phyloP scores from a whole-genome alignment of 805 yeast genomes.

The Pichia thaimueangensis region DNA sequence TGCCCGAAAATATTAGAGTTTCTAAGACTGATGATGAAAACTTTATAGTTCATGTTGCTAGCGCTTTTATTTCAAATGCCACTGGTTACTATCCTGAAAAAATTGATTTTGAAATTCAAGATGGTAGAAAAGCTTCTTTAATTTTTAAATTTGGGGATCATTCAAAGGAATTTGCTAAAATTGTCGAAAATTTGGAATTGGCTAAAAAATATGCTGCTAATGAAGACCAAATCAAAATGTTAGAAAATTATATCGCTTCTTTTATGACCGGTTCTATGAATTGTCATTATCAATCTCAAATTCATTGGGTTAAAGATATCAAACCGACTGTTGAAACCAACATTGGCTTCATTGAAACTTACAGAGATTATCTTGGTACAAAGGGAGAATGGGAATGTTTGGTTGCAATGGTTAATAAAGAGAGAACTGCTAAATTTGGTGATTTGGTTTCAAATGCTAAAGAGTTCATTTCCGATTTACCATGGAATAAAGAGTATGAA shows the following conservation, averaged over 20 bases:
- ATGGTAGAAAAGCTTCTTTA: constrained; percentile 37
- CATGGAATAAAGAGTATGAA: constrained; percentile 74
- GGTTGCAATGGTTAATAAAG: constrained; percentile 85
- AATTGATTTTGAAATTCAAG: constrained; percentile 30
- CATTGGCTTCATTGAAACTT: constrained; percentile 88
- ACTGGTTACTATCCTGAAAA: constrained; percentile 53
- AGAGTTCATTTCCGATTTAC: constrained; percentile 56
- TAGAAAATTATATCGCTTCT: constrained; percentile 58
- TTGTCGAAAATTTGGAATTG: constrained; percentile 46
- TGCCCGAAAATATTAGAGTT: constrained; percentile 78
- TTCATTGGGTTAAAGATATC: constrained; percentile 80
- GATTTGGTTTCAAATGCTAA: constrained; percentile 62
- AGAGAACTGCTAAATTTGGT: constrained; percentile 75
- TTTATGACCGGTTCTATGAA: constrained; percentile 78
- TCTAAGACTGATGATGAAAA: constrained; percentile 43
- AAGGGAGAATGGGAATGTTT: constrained; percentile 93
- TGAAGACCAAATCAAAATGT: constrained; percentile 61
- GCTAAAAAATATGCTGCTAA: constrained; percentile 67
- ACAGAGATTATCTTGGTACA: constrained; percentile 87
- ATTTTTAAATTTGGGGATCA: constrained; percentile 75
- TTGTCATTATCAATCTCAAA: constrained; percentile 80
- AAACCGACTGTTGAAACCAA: constrained; percentile 76
- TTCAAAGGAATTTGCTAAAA: constrained; percentile 51
- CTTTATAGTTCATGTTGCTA: constrained; percentile 64
- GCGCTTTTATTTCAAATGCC: constrained; percentile 44